phyloP scores from a whole-genome alignment of 106 monocot species.

The Allium sativum region DNA sequence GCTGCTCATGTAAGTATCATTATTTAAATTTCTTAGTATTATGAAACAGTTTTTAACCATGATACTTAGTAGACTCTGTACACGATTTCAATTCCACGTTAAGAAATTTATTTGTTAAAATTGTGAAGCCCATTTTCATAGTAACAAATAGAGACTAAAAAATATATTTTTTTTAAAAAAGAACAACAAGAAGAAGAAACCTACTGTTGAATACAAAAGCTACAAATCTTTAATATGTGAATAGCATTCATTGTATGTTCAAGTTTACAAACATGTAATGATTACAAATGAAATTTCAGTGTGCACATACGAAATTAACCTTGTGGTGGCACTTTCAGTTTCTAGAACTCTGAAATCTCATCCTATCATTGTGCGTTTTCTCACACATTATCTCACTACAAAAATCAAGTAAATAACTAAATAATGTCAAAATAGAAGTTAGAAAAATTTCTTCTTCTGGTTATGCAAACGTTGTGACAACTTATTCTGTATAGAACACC shows the following conservation, averaged over 20 bases:
- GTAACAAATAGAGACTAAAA: not conserved
- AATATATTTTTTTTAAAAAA: no score
- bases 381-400: slow-evolving; percentile 56
- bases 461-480: no score
- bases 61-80: no score
- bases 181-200: no score
- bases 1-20: no score
- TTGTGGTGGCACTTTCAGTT: not conserved
- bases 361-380: slow-evolving; percentile 78
- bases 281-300: no score
- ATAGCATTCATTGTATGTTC: not conserved
- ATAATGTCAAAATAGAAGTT: not conserved
- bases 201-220: not conserved
- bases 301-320: not conserved
- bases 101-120: no score
- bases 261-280: not conserved
- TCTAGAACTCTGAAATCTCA: slow-evolving; percentile 19
- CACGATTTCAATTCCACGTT: no score
- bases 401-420: not conserved
- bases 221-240: not conserved
- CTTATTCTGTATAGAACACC: no score
- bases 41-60: no score
- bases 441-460: no score
- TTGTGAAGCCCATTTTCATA: not conserved
- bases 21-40: no score